Evolutionary conservation across 129 eudicot species (phyloP).

Genomic region (Helianthus tuberosus): DNA sequence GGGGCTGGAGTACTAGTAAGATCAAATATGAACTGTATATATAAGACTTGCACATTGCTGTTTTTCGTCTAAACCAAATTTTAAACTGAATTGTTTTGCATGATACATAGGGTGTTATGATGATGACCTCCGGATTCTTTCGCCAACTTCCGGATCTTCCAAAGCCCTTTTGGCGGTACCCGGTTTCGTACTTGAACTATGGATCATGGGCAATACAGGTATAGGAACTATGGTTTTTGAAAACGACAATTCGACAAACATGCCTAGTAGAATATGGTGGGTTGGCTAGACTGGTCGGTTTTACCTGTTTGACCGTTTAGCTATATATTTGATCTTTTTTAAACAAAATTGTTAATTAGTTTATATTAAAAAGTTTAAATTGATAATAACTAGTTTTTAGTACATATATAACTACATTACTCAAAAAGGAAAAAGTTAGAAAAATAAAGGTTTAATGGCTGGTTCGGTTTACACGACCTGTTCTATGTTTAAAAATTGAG

Average conservation of each 20-base stretch:
- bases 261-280: no score
- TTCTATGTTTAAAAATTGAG: neutral
- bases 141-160: conserved; percentile 82
- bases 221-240: neutral
- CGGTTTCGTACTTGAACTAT: conserved; percentile 65
- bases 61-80: neutral
- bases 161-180: conserved; percentile 83
- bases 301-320: no score
- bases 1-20: conserved; percentile 88
- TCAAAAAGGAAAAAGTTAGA: neutral
- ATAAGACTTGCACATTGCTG: neutral
- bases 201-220: conserved; percentile 91
- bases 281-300: no score
- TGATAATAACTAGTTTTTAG: no score
- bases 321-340: no score
- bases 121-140: conserved; percentile 90
- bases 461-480: neutral
- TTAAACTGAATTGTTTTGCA: conserved; percentile 1
- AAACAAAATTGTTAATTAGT: no score
- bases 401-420: no score
- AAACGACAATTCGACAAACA: no score
- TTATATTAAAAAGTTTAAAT: no score
- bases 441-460: neutral
- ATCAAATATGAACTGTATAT: no score
- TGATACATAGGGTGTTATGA: conserved; percentile 72